Percentiles rank a stretch among this genome's conserved stretches.
Evolutionary conservation across 2,329 filamentous ascomycete species (phyloP).

Genomic region (Penicillium palitans): DNA sequence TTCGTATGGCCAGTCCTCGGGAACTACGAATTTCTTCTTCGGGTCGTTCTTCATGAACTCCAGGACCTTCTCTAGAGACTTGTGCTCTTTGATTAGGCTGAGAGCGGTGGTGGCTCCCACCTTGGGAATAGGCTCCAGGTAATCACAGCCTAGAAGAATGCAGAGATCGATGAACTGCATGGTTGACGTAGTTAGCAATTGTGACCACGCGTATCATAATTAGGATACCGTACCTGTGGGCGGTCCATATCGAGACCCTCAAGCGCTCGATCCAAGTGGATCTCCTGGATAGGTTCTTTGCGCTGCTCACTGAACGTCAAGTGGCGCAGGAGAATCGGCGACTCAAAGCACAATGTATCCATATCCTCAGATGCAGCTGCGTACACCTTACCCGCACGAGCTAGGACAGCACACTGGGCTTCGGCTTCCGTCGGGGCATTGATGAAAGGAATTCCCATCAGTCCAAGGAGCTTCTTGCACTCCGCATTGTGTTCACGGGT

Average conservation of each 20-base stretch:
- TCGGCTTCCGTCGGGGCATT: conserved; percentile 96
- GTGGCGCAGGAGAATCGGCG: conserved; percentile 86
- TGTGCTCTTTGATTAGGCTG: conserved; percentile 91
- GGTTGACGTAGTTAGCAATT: conserved; percentile 7
- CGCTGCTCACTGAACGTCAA: conserved; percentile 96
- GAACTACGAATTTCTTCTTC: conserved; percentile 78
- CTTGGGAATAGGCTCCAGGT: conserved; percentile 94
- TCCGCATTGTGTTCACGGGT: conserved; percentile 97
- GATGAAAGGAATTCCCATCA: conserved; percentile 96
- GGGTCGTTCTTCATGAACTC: conserved; percentile 73
- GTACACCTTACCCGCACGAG: conserved; percentile 90
- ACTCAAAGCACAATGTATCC: conserved; percentile 95
- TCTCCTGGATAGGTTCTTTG: conserved; percentile 97
- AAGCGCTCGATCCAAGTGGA: conserved; percentile 81
- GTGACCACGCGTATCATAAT: conserved; percentile 9
- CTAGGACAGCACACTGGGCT: conserved; percentile 90
- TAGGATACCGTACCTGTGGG: conserved; percentile 61
- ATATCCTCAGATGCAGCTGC: conserved; percentile 97
- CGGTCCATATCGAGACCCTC: conserved; percentile 86
- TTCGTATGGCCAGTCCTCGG: conserved; percentile 94
- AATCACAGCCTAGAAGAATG: conserved; percentile 96
- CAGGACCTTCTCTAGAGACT: conserved; percentile 81
- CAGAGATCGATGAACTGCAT: conserved; percentile 91
- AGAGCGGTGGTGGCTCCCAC: conserved; percentile 88
- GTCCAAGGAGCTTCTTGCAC: conserved; percentile 82